phyloP scores from a whole-genome alignment of 176 grass and related monocot genomes.

The Oryza officinalis region DNA sequence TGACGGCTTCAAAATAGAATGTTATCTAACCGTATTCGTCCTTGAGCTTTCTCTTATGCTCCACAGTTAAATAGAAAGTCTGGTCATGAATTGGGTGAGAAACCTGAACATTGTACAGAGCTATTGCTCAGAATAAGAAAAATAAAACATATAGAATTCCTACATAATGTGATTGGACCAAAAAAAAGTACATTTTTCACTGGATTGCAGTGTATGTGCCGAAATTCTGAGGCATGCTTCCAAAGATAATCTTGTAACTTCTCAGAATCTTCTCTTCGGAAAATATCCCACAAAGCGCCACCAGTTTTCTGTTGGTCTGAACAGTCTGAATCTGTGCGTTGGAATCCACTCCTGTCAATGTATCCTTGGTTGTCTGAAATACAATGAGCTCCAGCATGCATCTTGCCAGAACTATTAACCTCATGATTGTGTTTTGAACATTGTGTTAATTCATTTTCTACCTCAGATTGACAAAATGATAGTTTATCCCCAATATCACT shows the following conservation, averaged over 20 bases:
- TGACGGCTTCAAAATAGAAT: not conserved
- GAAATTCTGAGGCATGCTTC: constrained; percentile 70
- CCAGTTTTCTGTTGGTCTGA: constrained; percentile 29
- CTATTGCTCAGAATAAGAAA: constrained; percentile 2
- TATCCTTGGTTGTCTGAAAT: constrained; percentile 4
- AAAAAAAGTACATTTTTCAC: constrained; percentile 56
- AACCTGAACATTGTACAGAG: constrained; percentile 50
- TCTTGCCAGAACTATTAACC: constrained; percentile 10
- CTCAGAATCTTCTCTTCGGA: constrained; percentile 70
- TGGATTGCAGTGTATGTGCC: constrained; percentile 58
- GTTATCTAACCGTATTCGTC: constrained; percentile 67
- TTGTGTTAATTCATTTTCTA: constrained; percentile 22
- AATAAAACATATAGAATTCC: not conserved
- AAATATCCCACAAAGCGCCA: constrained; percentile 91
- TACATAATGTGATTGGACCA: not conserved
- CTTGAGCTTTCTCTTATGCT: constrained; percentile 84
- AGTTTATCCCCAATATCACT: constrained; percentile 7
- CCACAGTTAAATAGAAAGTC: constrained; percentile 66
- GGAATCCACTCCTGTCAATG: not conserved
- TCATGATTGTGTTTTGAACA: constrained; percentile 16
- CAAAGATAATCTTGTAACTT: constrained; percentile 70
- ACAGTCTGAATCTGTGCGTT: constrained; percentile 12
- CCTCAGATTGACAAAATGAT: constrained; percentile 13
- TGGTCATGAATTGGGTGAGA: constrained; percentile 85
- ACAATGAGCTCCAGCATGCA: constrained; percentile 4